Percentiles rank a stretch among this genome's conserved stretches.
Conservation (phyloP, 805 yeast genomes). For the Lachancea thermotolerans region DNA sequence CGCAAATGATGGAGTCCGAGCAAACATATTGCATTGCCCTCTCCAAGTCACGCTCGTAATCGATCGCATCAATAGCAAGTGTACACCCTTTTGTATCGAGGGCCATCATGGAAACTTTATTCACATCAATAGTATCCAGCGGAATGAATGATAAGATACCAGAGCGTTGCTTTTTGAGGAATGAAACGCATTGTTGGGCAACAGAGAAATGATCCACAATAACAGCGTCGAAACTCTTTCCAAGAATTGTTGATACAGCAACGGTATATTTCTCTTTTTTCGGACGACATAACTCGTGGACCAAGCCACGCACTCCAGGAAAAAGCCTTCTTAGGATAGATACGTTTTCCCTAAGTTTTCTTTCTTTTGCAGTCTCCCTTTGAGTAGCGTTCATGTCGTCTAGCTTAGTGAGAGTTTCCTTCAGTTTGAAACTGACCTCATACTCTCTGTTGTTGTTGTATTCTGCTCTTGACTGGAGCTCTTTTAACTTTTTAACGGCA, state of each 20-base stretch:
- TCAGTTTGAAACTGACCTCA: conserved; percentile 56
- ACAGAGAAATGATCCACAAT: conserved; percentile 67
- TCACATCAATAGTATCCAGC: conserved; percentile 64
- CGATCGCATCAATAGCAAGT: conserved; percentile 59
- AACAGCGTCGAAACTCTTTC: conserved; percentile 72
- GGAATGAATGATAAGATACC: conserved; percentile 90
- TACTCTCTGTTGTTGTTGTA: conserved; percentile 42
- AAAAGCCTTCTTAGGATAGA: conserved; percentile 60
- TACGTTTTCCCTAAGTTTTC: conserved; percentile 65
- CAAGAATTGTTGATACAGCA: conserved; percentile 73
- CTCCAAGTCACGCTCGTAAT: conserved; percentile 60
- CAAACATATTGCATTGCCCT: conserved; percentile 76
- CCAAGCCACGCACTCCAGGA: conserved; percentile 80
- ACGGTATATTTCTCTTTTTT: conserved; percentile 60
- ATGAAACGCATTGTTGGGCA: conserved; percentile 71
- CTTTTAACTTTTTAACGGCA: conserved; percentile 32
- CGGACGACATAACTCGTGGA: conserved; percentile 75
- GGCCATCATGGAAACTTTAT: conserved; percentile 42
- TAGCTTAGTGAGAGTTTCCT: conserved; percentile 51
- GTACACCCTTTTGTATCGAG: conserved; percentile 30
- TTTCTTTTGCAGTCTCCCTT: conserved; percentile 68
- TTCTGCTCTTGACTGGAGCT: conserved; percentile 35
- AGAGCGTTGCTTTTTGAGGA: conserved; percentile 74
- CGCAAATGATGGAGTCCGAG: conserved; percentile 74
- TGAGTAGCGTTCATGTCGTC: conserved; percentile 71